Evolutionary conservation across 768 basidiomycete genomes (phyloP), one percentile per base, ranked within the genome.

Genomic region (Cytidiella melzeri): DNA sequence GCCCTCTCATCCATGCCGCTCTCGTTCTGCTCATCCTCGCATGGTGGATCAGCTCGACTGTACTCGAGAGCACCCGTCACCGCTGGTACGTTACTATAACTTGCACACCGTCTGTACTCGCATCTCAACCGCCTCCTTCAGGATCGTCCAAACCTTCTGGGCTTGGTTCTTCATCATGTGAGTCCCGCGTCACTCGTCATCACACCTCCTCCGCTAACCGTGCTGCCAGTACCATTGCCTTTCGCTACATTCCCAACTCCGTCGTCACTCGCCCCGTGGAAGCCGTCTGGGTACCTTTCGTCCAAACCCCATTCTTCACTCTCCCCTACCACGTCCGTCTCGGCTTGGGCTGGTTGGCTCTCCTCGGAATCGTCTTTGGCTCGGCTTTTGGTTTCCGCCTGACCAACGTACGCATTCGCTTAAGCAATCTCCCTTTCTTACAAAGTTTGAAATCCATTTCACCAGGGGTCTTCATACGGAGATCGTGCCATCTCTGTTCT

Each of bases 361-460:
- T 94, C 37, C 61, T 93, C 41, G 89, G 62, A 13, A 80, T 92
- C 49, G 71, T 92, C 41, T 85, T 94, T 51, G 92, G 91, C 25
- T 91, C 87, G 18, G 91, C 89, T 0, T 94, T 90, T 63, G 91
- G 91, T 9, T 87, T 91, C 69, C 68, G 72, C 21, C 74, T 85
- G 24, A 64, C 74, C 41, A 67, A 62, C 43, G 87, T 85, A 53
- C 38, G 74, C 59, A 43, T 40, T 40, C 36, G 19, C 43, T 56
- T 23, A 26, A 36, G 45, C 23, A 9, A 41, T 37, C 18, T 11
- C 24, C 30, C 28, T 39, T 34, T 47, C 38, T 41, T 40, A 45
- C 41, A 39, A 43, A 45, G 47, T 39, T 51, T 52, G 51, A 55
- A 61, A 48, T 59, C 46, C 24, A 37, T 28, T 27, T 44, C n/a